A percentile compares a stretch with the other conserved stretches of the same genome.
phyloP scores from a whole-genome alignment of 163 green algal genomes.

The Scenedesmus sp. region DNA sequence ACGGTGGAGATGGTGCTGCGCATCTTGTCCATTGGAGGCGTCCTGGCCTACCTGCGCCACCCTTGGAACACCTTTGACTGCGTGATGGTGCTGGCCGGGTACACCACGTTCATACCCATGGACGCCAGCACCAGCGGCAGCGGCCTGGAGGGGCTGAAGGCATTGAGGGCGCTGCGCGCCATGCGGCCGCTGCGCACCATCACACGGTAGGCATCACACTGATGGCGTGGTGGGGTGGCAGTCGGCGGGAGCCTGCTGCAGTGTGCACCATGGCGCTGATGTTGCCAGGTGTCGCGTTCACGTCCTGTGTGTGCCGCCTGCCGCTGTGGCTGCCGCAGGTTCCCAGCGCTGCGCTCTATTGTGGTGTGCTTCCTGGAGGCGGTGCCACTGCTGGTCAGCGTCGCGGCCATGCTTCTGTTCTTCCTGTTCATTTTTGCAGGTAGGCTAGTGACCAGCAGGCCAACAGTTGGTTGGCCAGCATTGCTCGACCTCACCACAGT shows the following conservation, averaged over 20 bases:
- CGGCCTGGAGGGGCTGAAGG: slow-evolving; percentile 67
- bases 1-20: slow-evolving; percentile 82
- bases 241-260: too few relatives aligned
- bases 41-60: slow-evolving; percentile 71
- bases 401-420: slow-evolving; percentile 79
- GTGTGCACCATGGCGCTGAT: too few relatives aligned
- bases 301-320: too few relatives aligned
- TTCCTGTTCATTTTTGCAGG: slow-evolving; percentile 84
- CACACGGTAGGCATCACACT: slow-evolving; percentile 60
- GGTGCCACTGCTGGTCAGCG: slow-evolving; percentile 78
- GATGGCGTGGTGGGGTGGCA: neutral
- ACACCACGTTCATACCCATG: slow-evolving; percentile 78
- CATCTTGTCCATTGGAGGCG: slow-evolving; percentile 70
- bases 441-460: neutral
- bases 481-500: neutral
- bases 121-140: slow-evolving; percentile 46
- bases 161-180: slow-evolving; percentile 79
- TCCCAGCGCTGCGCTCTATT: slow-evolving; percentile 82
- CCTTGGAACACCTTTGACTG: slow-evolving; percentile 89
- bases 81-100: slow-evolving; percentile 82
- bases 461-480: neutral
- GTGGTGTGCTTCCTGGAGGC: slow-evolving; percentile 91
- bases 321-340: slow-evolving; percentile 54
- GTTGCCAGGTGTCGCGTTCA: too few relatives aligned
- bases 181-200: slow-evolving; percentile 87